Evolutionary conservation across 768 basidiomycete genomes (phyloP).

Genomic region (Trametes cingulata): DNA sequence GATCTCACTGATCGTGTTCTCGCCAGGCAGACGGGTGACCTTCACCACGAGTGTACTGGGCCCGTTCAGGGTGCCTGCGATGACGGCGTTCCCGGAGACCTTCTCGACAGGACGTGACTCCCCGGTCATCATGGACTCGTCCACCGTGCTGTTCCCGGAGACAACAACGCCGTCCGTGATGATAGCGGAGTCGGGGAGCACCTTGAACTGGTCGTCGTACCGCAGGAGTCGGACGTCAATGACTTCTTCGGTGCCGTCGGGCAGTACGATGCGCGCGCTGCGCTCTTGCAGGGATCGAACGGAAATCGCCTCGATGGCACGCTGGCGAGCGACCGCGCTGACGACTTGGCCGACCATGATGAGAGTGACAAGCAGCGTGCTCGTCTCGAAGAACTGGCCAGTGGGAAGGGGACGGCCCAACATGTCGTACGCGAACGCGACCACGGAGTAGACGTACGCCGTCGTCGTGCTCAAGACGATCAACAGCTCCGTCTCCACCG

Average conservation of each 20-base stretch:
- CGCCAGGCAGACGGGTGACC: slow-evolving; percentile 38
- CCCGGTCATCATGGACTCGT: slow-evolving; percentile 47
- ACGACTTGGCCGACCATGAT: slow-evolving; percentile 43
- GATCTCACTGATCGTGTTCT: slow-evolving; percentile 44
- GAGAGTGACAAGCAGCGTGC: slow-evolving; percentile 42
- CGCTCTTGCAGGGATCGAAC: slow-evolving; percentile 37
- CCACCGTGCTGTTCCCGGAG: slow-evolving; percentile 38
- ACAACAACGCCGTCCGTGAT: slow-evolving; percentile 43
- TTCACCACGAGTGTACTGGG: slow-evolving; percentile 36
- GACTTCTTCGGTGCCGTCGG: slow-evolving; percentile 22
- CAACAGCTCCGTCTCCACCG: slow-evolving; percentile 42
- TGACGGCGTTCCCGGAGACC: slow-evolving; percentile 33
- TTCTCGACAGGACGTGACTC: slow-evolving; percentile 43
- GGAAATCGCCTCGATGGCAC: slow-evolving; percentile 36
- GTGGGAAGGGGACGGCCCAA: slow-evolving; percentile 33
- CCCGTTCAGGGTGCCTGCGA: slow-evolving; percentile 43
- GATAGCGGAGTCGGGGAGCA: slow-evolving; percentile 36
- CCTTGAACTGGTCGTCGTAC: slow-evolving; percentile 38
- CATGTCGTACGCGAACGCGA: slow-evolving; percentile 38
- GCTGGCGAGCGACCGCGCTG: slow-evolving; percentile 39
- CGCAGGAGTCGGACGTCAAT: slow-evolving; percentile 38
- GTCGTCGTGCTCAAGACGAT: slow-evolving; percentile 40
- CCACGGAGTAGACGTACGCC: slow-evolving; percentile 43
- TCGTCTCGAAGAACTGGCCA: slow-evolving; percentile 45
- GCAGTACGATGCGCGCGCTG: slow-evolving; percentile 34